These are phyloP conservation scores for Aristolochia californica DNA, from an alignment of 164 flowering plant species.

Conservation along the genomic window DNA sequence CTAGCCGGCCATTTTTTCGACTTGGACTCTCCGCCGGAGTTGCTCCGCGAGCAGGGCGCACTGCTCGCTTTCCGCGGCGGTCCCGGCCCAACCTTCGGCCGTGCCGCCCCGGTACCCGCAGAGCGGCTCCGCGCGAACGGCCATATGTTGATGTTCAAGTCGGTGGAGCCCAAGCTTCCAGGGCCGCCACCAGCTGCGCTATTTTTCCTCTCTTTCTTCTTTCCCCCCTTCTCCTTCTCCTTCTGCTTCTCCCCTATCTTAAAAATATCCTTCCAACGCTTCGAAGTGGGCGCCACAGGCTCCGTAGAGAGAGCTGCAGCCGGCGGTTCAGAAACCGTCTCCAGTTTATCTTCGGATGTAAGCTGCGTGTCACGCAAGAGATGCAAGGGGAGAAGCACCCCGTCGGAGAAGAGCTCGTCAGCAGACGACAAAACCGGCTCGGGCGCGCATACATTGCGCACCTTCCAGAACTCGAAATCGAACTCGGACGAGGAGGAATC, in stretches of 20 bases:
- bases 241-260: conserved; percentile 17
- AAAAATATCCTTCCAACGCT: conserved; percentile 66
- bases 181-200: conserved; percentile 11
- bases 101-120: conserved; percentile 47
- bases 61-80: conserved; percentile 63
- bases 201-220: conserved; percentile 21
- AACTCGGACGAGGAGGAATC: conserved; percentile 57
- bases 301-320: background rate
- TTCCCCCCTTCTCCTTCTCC: conserved; percentile 29
- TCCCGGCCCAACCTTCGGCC: conserved; percentile 28
- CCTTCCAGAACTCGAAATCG: conserved; percentile 83
- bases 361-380: conserved; percentile 22
- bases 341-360: background rate
- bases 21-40: conserved; percentile 72
- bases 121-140: conserved; percentile 87
- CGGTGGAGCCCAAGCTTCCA: background rate
- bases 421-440: conserved; percentile 55
- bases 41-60: conserved; percentile 94
- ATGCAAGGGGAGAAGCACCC: conserved; percentile 70
- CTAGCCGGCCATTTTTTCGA: conserved; percentile 67
- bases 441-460: conserved; percentile 49
- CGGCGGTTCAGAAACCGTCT: too few species aligned
- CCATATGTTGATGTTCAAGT: conserved; percentile 82
- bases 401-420: conserved; percentile 69
- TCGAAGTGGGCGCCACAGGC: conserved; percentile 26